Conservation (phyloP, 2,329 filamentous ascomycete genomes). For the Ustilaginoidea virens region DNA sequence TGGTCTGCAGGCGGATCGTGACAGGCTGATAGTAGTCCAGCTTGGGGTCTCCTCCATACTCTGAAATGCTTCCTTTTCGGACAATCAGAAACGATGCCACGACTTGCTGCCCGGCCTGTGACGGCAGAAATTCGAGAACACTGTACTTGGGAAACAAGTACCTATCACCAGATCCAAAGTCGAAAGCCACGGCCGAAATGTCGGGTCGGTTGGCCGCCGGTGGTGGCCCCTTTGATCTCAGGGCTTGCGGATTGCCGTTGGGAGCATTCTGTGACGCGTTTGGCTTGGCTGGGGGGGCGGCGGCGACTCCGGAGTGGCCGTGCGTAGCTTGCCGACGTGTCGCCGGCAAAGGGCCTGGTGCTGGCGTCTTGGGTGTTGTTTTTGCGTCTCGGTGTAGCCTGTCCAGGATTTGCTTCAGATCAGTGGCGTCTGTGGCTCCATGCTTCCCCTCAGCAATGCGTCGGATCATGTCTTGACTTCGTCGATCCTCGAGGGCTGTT, state of each 20-base stretch:
- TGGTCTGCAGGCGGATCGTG: constrained; percentile 42
- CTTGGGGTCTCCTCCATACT: constrained; percentile 45
- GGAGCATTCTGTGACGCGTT: constrained; percentile 13
- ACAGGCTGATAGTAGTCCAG: constrained; percentile 67
- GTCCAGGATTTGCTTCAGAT: constrained; percentile 38
- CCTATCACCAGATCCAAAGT: constrained; percentile 59
- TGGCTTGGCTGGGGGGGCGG: constrained; percentile 14
- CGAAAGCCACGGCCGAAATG: constrained; percentile 51
- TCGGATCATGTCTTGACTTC: constrained; percentile 33
- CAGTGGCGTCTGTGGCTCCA: constrained; percentile 34
- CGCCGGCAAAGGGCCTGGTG: constrained; percentile 12
- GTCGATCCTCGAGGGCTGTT: constrained; percentile 36
- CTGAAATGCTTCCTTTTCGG: constrained; percentile 51
- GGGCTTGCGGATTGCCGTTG: constrained; percentile 31
- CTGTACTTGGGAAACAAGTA: constrained; percentile 68
- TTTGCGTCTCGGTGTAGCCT: constrained; percentile 27
- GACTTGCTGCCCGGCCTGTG: constrained; percentile 38
- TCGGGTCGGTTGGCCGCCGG: constrained; percentile 40
- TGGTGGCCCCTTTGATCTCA: constrained; percentile 44
- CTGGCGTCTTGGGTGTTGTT: constrained; percentile 15
- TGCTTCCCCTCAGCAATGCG: constrained; percentile 37
- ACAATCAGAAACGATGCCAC: constrained; percentile 67
- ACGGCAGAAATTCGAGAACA: constrained; percentile 50
- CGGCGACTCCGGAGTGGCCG: constrained; percentile 6
- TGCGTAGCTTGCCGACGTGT: too few relatives aligned